A percentile compares a stretch with the other conserved stretches of the same genome.
These are phyloP conservation scores for Begonia fuchsioides DNA, from an alignment of 306 rosid species.

Conservation along the genomic window DNA sequence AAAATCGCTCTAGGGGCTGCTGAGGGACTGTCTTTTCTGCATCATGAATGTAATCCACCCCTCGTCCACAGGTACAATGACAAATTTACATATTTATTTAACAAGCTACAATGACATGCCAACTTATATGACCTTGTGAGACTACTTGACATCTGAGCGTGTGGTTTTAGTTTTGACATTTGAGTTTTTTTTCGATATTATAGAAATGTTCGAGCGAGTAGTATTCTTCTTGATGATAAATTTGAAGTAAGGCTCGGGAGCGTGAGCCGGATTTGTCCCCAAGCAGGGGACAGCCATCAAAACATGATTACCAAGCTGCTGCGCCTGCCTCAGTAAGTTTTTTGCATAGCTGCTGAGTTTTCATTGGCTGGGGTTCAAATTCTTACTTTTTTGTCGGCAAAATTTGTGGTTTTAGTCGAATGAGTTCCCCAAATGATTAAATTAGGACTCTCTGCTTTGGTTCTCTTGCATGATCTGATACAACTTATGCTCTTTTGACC, in stretches of 20 bases:
- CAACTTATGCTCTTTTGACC: no score
- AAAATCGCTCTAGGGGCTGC: conserved; percentile 91
- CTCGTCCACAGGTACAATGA: conserved; percentile 90
- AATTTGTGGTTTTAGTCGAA: no score
- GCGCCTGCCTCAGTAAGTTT: conserved; percentile 49
- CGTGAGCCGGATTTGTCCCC: conserved; percentile 56
- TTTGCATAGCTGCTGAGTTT: conserved; percentile 1
- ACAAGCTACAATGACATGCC: background rate
- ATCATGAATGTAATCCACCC: conserved; percentile 80
- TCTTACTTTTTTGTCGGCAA: no score
- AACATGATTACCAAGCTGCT: conserved; percentile 64
- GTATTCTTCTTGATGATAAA: conserved; percentile 89
- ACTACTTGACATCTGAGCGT: no score
- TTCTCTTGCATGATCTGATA: no score
- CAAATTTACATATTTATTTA: no score
- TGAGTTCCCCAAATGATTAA: no score
- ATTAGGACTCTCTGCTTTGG: no score
- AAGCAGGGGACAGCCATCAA: conserved; percentile 82
- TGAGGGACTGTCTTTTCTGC: conserved; percentile 72
- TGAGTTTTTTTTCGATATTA: conserved; percentile 17
- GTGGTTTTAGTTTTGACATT: conserved; percentile 15
- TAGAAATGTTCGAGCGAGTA: conserved; percentile 92
- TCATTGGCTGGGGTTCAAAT: background rate
- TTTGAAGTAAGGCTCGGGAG: conserved; percentile 94
- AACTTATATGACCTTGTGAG: background rate